Percentiles rank a stretch among this genome's conserved stretches.
phyloP scores from a whole-genome alignment of 306 rosid species.

The Quercus dentata region DNA sequence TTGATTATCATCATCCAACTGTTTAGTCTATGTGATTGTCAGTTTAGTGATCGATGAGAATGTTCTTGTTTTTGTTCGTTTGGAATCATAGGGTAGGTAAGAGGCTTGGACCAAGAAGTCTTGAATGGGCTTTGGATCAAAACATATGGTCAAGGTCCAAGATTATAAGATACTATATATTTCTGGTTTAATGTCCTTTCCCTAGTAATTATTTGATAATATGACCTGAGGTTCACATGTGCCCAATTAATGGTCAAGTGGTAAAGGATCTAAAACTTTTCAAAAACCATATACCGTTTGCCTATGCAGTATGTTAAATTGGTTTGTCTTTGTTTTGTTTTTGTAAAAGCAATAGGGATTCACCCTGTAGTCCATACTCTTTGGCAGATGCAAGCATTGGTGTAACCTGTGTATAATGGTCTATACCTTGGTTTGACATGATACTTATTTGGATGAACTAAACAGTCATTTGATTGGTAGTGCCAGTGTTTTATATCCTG shows the following conservation, averaged over 20 bases:
- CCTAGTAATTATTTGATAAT: background rate
- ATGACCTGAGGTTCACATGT: background rate
- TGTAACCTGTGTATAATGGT: background rate
- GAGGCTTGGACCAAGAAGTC: background rate
- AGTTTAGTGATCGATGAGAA: background rate
- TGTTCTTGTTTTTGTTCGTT: background rate
- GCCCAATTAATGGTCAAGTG: background rate
- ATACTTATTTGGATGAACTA: background rate
- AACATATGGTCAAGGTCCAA: background rate
- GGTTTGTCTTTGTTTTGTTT: background rate
- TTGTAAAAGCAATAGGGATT: background rate
- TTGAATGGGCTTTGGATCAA: background rate
- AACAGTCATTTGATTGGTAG: background rate
- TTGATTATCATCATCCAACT: background rate
- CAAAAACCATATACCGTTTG: background rate
- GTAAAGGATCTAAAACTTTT: background rate
- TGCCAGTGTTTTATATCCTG: background rate
- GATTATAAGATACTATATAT: background rate
- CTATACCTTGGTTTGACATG: background rate
- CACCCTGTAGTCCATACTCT: background rate
- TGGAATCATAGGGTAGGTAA: background rate
- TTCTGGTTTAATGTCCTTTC: background rate
- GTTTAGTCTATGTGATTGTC: background rate
- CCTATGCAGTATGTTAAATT: background rate
- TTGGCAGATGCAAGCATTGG: background rate